A percentile compares a stretch with the other conserved stretches of the same genome.
Evolutionary conservation across 1,284 basidiomycete genomes (phyloP).

Genomic region (Papiliotrema fonsecae): DNA sequence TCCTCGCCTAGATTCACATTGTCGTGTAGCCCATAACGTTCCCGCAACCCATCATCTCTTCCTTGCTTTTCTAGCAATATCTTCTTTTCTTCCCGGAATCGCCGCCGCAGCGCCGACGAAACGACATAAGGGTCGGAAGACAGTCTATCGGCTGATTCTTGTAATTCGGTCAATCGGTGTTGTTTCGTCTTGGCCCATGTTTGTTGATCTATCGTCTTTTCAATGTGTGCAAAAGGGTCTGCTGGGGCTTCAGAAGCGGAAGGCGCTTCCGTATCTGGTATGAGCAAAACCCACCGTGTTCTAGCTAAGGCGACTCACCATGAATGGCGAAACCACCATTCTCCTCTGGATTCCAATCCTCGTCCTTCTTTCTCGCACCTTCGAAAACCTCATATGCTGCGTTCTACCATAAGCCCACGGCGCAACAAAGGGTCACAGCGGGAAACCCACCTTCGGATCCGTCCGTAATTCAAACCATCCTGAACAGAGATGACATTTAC

Average conservation of each 20-base stretch:
- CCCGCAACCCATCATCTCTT: conserved; percentile 64
- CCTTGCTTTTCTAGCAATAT: conserved; percentile 61
- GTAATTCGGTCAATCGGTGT: conserved; percentile 70
- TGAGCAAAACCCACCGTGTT: background rate
- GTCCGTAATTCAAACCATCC: conserved; percentile 96
- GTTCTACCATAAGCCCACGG: conserved; percentile 63
- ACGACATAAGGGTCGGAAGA: conserved; percentile 79
- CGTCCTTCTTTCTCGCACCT: conserved; percentile 84
- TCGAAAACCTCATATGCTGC: conserved; percentile 87
- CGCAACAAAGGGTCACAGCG: too few relatives aligned
- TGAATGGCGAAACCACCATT: conserved; percentile 87
- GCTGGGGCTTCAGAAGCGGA: conserved; percentile 53
- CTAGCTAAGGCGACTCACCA: conserved; percentile 52
- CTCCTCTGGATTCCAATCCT: conserved; percentile 94
- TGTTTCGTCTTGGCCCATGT: conserved; percentile 65
- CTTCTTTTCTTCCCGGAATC: conserved; percentile 81
- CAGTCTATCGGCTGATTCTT: conserved; percentile 64
- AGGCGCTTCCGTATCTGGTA: conserved; percentile 62
- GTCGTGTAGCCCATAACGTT: conserved; percentile 67
- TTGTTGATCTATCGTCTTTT: conserved; percentile 77
- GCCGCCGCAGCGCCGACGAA: conserved; percentile 66
- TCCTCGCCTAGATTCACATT: conserved; percentile 33
- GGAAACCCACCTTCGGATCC: conserved; percentile 83
- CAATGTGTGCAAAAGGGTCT: conserved; percentile 81
- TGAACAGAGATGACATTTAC: conserved; percentile 92